Conservation (phyloP, 2,329 filamentous ascomycete species). For the Teratosphaeria nubilosa region DNA sequence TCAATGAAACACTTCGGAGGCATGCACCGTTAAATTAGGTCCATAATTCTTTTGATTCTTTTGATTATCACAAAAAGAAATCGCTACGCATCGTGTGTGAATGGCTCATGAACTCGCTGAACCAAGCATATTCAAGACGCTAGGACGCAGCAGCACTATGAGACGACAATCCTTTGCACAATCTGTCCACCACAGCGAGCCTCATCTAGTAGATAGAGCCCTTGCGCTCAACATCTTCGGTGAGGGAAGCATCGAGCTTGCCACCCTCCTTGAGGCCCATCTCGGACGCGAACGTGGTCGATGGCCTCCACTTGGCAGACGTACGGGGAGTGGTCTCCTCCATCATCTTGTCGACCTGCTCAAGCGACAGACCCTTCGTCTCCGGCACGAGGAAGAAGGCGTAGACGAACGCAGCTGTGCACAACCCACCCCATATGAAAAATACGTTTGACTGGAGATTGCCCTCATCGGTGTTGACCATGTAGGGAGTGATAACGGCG, state of each 20-base stretch:
- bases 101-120: too few species aligned
- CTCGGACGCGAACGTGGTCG: constrained; percentile 24
- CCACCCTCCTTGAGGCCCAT: constrained; percentile 24
- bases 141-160: not conserved
- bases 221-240: constrained; percentile 26
- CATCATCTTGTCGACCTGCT: constrained; percentile 81
- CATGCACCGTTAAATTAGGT: too few species aligned
- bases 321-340: constrained; percentile 72
- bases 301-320: constrained; percentile 54
- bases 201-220: constrained; percentile 22
- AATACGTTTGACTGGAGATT: constrained; percentile 37
- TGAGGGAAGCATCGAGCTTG: constrained; percentile 20
- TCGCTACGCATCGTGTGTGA: not conserved
- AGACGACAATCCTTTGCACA: not conserved
- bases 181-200: not conserved
- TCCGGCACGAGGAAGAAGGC: constrained; percentile 58
- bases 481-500: constrained; percentile 48
- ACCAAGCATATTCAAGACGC: not conserved
- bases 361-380: constrained; percentile 55
- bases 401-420: constrained; percentile 46
- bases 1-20: too few species aligned
- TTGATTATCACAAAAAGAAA: too few species aligned
- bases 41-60: too few species aligned
- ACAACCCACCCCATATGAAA: constrained; percentile 33
- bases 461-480: constrained; percentile 49